Evolutionary conservation across 2,329 filamentous ascomycete species (phyloP).

Genomic region (Neoascochyta sp.): DNA sequence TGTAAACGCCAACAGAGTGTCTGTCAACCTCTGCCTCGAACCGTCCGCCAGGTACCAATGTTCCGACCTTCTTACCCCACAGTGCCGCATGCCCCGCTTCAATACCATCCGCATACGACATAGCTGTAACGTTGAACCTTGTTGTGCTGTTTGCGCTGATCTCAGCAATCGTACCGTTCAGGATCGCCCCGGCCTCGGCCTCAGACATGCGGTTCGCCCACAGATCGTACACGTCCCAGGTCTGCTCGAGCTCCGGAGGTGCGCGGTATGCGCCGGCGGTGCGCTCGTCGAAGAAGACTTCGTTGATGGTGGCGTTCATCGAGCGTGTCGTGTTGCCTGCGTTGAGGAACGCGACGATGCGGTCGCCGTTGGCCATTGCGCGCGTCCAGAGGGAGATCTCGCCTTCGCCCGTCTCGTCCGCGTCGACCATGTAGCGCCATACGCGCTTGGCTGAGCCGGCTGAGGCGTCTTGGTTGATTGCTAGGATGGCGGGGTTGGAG

Average conservation of each 20-base stretch:
- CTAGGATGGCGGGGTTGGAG: constrained; percentile 49
- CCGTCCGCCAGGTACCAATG: constrained; percentile 43
- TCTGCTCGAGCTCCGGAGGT: constrained; percentile 41
- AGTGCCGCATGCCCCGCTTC: constrained; percentile 43
- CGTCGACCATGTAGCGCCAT: constrained; percentile 45
- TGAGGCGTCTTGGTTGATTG: constrained; percentile 48
- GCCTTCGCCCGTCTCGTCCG: constrained; percentile 43
- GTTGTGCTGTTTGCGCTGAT: constrained; percentile 31
- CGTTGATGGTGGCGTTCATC: constrained; percentile 50
- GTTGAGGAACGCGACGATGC: constrained; percentile 52
- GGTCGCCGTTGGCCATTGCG: constrained; percentile 45
- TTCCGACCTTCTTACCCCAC: constrained; percentile 47
- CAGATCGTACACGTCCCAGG: constrained; percentile 54
- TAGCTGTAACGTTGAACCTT: constrained; percentile 50
- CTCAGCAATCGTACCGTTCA: constrained; percentile 40
- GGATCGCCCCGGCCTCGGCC: constrained; percentile 43
- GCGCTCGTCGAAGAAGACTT: constrained; percentile 52
- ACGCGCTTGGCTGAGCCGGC: constrained; percentile 43
- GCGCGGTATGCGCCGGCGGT: constrained; percentile 38
- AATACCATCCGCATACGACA: constrained; percentile 49
- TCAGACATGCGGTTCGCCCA: constrained; percentile 55
- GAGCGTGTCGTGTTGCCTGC: constrained; percentile 41
- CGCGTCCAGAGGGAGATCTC: constrained; percentile 53
- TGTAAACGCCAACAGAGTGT: constrained; percentile 52
- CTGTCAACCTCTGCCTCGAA: constrained; percentile 45